Base-by-base conservation (phyloP, 2,329 filamentous ascomycete genomes). In the Colletotrichum paranaense region DNA sequence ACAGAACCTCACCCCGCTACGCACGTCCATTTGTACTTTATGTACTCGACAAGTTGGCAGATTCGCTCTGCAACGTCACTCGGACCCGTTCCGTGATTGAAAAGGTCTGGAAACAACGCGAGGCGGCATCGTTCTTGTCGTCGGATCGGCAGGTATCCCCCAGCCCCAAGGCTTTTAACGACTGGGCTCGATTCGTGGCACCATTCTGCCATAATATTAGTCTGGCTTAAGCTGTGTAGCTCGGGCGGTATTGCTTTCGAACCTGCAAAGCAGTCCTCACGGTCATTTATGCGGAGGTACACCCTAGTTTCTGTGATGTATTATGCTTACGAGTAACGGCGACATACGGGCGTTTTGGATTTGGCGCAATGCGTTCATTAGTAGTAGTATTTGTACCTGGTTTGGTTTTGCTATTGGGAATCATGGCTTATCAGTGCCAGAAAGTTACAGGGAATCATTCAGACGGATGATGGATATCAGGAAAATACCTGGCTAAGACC, bases 31-130 rank as follows among this genome's bases (percentile, higher is more conserved):
- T 85, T 19, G 79, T 86, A 2, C 70, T 86, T 22, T 80, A 80
- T 22, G 81, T 82, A 2, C 73, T 86, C 53, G 79, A 81, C 5
- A 79, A 79, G 24, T 81, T 85, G 79, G 78, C 79, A 1, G 79
- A 82, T 66, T 82, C 80, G 0, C 83, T 84, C 7, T 80, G 84
- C 9, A 86, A 85, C 46, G 80, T 85, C 32, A 77, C 79, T 12
- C 79, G 83, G 19, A 84, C 84, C 14, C 77, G 83, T n/a, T 81
- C 81, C 0, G 83, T 86, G n/a, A 83, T 86, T 71, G 79, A 82
- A n/a, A 83, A 82, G 55, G 79, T 86, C 14, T 86, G 84, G 84
- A 82, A 84, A 62, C 79, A 79, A 30, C 79, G 84, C 26, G 84
- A 86, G 63, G 55, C 67, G 30, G 70, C 70, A 1, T 62, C 46